Evolutionary conservation across 768 basidiomycete species (phyloP).

Genomic region (Phylloporus rhodoxanthus): DNA sequence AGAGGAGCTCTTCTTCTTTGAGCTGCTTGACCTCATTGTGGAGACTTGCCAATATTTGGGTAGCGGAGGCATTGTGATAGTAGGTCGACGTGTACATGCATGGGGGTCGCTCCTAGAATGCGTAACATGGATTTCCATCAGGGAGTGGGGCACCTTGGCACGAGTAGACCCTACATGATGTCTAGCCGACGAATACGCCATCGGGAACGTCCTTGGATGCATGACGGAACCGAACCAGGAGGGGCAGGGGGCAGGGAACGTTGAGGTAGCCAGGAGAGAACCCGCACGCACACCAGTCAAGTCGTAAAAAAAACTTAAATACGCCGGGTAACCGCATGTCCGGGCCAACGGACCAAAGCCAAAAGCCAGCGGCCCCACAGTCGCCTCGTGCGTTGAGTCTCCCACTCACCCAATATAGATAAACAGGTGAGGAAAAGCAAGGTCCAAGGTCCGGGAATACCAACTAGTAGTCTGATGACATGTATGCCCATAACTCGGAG

Average conservation of each 20-base stretch:
- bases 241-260: constrained; percentile 1
- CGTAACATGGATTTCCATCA: constrained; percentile 3
- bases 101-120: constrained; percentile 13
- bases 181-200: constrained; percentile 14
- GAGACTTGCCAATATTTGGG: constrained; percentile 15
- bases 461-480: constrained; percentile 15
- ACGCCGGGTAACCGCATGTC: constrained; percentile 17
- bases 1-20: constrained; percentile 6
- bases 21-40: constrained; percentile 17
- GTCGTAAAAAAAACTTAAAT: constrained; percentile 16
- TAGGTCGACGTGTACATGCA: constrained; percentile 10
- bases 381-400: constrained; percentile 14
- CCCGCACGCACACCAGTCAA: constrained; percentile 7
- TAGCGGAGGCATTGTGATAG: constrained; percentile 13
- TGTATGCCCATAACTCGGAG: constrained; percentile 1
- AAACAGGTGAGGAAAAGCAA: constrained; percentile 2
- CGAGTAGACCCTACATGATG: constrained; percentile 16
- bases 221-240: constrained; percentile 7
- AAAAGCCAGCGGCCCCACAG: constrained; percentile 19
- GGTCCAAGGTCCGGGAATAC: constrained; percentile 5
- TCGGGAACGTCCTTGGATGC: constrained; percentile 13
- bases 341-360: constrained; percentile 11
- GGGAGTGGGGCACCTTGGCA: neutral
- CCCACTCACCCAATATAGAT: constrained; percentile 16
- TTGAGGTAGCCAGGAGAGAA: constrained; percentile 13